phyloP scores from a whole-genome alignment of 139 green algal species.

The Desmodesmus armatus region DNA sequence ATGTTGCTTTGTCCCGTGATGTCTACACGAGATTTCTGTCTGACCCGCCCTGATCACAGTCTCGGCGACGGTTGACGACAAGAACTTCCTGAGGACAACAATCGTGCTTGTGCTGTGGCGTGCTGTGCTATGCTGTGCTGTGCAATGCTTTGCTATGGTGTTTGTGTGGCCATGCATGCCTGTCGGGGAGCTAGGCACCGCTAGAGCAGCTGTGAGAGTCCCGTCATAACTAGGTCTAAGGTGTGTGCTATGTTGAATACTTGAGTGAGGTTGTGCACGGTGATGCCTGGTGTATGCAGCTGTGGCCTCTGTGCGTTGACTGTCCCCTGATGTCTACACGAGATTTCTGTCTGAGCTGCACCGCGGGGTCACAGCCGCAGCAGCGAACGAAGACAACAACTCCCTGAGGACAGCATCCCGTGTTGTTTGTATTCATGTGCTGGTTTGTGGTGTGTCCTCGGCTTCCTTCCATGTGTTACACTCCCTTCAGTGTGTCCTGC shows the following conservation, averaged over 20 bases:
- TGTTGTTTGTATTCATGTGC: too few relatives aligned
- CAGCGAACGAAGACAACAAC: constrained; percentile 13
- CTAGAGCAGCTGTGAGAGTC: too few relatives aligned
- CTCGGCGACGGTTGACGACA: constrained; percentile 3
- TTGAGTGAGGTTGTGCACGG: background rate
- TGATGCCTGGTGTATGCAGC: background rate
- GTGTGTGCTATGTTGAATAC: too few relatives aligned
- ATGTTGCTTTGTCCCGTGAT: constrained; percentile 35
- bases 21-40: constrained; percentile 49
- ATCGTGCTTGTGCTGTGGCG: background rate
- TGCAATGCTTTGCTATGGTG: background rate
- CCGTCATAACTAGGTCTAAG: too few relatives aligned
- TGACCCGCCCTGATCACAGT: constrained; percentile 30
- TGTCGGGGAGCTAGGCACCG: too few relatives aligned
- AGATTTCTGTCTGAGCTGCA: constrained; percentile 39
- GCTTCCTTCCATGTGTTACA: too few relatives aligned
- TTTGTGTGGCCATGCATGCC: too few relatives aligned
- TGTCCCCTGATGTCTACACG: constrained; percentile 41
- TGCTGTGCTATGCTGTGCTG: background rate
- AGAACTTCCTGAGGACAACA: constrained; percentile 24
- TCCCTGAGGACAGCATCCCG: constrained; percentile 16
- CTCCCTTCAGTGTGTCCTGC: too few relatives aligned
- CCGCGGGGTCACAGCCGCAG: constrained; percentile 17
- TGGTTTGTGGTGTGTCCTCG: too few relatives aligned
- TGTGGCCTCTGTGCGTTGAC: background rate